Evolutionary conservation across 2,329 filamentous ascomycete genomes (phyloP), one percentile per base, ranked within the genome.

Genomic region (Fonsecaea multimorphosa): DNA sequence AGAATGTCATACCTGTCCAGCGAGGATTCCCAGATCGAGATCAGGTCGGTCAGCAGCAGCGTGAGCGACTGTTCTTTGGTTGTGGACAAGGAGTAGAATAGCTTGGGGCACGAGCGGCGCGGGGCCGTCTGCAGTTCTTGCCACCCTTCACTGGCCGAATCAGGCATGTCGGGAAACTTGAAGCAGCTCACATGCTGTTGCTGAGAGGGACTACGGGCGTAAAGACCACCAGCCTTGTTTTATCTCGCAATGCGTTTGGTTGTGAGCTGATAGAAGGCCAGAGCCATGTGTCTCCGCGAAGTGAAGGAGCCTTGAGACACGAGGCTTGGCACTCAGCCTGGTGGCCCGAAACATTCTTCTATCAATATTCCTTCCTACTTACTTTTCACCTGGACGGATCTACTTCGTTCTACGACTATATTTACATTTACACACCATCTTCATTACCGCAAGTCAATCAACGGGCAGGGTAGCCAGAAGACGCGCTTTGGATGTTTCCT

Each of bases 1-100:
- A 85, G 72, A 36, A 89, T 83, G 12, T 79, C 76, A 44, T 76
- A 71, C 46, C 78, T 76, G 57, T 78, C 76, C 49, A 87, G 71
- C 19, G 74, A 76, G 73, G 87, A 84, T 31, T 78, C 78, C 87
- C 87, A 89, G 24, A 89, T 77, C 65, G 82, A 78, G 68, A 80
- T 83, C 44, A 89, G 77, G 72, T 89, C 87, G 24, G 86, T 88
- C 22, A 89, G 73, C 67, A 80, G 79, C 22, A 89, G 73, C 14
- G 78, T 78, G 73, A 87, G 87, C 62, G 80, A 80, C 16, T 67
- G 44, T 12, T 65, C 63, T 31, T 73, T 72, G 64, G 74, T n/a
- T n/a, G n/a, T 71, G 12, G 68, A 70, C 62, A 77, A 80, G 58
- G 74, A 77, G 67, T 76, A 79, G 11, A 81, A 75, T 24, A 82